Evolutionary conservation across 768 basidiomycete genomes (phyloP), one percentile per base, ranked within the genome.

Genomic region (Russula sp.): DNA sequence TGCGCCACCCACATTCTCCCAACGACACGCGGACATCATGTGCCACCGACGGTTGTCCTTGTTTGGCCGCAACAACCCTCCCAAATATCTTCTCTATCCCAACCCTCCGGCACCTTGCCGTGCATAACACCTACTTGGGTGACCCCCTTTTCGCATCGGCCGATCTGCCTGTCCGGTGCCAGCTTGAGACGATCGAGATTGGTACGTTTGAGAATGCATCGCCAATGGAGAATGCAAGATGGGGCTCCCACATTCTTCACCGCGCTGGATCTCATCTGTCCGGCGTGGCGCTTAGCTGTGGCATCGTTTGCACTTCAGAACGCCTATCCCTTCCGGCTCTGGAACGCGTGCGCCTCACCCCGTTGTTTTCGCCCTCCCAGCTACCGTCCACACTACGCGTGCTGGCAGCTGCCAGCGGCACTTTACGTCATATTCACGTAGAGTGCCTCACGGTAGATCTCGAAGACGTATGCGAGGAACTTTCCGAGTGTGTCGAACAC

Each of bases 401-500:
- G 41, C 48, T 65, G 51, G 55, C 55, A 13, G n/a, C 29, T 3
- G 63, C 63, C 16, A 50, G 55, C 42, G 42, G 49, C 2, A 36
- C 32, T 36, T 52, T 64, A 58, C 56, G 56, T 58, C 51, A 52
- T 54, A 52, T 65, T 52, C 38, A 64, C 48, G 57, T 65, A 35
- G 57, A 65, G 58, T 65, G 63, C 54, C 65, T 65, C 42, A 35
- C 56, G 45, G 62, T 59, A 41, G 65, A 65, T 46, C 50, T 65
- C 22, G 65, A 65, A 58, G 65, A 64, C 63, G 63, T 64, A 25
- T 61, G 59, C 49, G 63, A 64, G 16, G 63, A 64, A 43, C 49
- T 64, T 13, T 61, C 60, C 53, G 63, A 56, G 53, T 64, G 59
- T 14, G 63, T 64, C 36, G 60, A 64, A 46, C 59, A 65, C 62